Conservation (phyloP, 495 filamentous ascomycete genomes). For the Hypoxylon trugodes region DNA sequence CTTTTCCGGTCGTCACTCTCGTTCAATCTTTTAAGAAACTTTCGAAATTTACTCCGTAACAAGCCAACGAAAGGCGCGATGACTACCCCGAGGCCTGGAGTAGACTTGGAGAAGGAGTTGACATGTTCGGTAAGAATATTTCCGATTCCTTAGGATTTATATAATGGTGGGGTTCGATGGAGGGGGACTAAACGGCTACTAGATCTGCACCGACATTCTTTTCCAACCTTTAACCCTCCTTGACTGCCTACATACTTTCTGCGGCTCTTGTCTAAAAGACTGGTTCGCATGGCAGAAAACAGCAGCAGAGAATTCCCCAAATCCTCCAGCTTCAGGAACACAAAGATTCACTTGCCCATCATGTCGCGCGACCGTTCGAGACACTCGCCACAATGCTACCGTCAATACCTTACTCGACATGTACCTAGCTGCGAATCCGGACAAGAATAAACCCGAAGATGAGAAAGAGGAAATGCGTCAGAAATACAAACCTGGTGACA, state of each 20-base stretch:
- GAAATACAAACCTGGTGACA: conserved; percentile 79
- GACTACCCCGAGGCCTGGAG: conserved; percentile 41
- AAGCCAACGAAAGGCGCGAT: conserved; percentile 22
- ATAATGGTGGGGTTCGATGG: background rate
- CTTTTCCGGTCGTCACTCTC: conserved; percentile 2
- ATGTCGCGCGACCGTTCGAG: conserved; percentile 85
- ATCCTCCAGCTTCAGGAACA: conserved; percentile 55
- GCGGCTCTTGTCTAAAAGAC: conserved; percentile 90
- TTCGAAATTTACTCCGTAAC: conserved; percentile 1
- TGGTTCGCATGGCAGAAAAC: conserved; percentile 80
- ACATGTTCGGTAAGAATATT: conserved; percentile 80
- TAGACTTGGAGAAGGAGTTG: conserved; percentile 87
- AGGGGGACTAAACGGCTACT: conserved; percentile 1
- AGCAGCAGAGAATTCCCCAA: conserved; percentile 53
- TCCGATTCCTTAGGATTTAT: background rate
- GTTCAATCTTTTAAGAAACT: background rate
- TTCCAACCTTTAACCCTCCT: conserved; percentile 95
- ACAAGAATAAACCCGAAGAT: conserved; percentile 65
- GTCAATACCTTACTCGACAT: conserved; percentile 85
- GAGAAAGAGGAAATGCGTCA: conserved; percentile 76
- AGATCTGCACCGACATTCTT: conserved; percentile 98
- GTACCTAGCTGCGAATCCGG: conserved; percentile 78
- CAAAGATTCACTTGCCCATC: conserved; percentile 86
- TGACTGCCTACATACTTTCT: conserved; percentile 97
- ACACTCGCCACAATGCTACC: conserved; percentile 83